phyloP scores from a whole-genome alignment of 1,284 basidiomycete genomes.

The Cutaneotrichosporon dermatis region DNA sequence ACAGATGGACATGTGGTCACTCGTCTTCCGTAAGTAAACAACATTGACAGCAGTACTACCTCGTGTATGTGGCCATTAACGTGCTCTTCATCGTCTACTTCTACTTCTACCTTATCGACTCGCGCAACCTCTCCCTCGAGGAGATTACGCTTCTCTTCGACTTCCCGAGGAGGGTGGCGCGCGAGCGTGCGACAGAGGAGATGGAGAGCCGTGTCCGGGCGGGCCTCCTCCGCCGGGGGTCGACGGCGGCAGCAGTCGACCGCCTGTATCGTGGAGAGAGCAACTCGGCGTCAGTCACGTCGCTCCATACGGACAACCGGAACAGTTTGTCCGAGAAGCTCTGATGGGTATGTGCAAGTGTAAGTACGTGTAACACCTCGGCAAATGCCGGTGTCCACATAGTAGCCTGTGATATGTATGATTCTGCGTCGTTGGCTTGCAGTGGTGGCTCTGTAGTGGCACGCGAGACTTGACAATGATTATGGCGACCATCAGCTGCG shows the following conservation, averaged over 20 bases:
- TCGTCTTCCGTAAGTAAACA: too few relatives aligned
- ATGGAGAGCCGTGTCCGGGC: constrained; percentile 9
- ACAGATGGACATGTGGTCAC: too few relatives aligned
- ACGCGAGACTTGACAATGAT: too few relatives aligned
- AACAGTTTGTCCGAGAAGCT: too few relatives aligned
- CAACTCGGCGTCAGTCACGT: neutral
- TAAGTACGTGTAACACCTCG: too few relatives aligned
- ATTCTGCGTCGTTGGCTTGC: too few relatives aligned
- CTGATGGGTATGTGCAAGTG: too few relatives aligned
- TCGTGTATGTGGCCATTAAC: constrained; percentile 15
- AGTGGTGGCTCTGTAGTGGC: too few relatives aligned
- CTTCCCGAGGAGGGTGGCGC: constrained; percentile 17
- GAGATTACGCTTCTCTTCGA: constrained; percentile 15
- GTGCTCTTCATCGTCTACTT: constrained; percentile 9
- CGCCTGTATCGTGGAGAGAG: neutral
- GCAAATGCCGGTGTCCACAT: too few relatives aligned
- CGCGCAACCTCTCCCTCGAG: constrained; percentile 12
- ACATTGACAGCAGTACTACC: constrained; percentile 3
- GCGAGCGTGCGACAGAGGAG: constrained; percentile 12
- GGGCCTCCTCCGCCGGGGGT: neutral
- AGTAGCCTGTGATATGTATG: too few relatives aligned
- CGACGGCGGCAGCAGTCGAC: neutral
- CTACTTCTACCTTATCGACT: constrained; percentile 15
- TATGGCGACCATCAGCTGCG: too few relatives aligned
- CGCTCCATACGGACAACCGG: too few relatives aligned